Conservation (phyloP, 345 rosid genomes). For the Arabis alpina region DNA sequence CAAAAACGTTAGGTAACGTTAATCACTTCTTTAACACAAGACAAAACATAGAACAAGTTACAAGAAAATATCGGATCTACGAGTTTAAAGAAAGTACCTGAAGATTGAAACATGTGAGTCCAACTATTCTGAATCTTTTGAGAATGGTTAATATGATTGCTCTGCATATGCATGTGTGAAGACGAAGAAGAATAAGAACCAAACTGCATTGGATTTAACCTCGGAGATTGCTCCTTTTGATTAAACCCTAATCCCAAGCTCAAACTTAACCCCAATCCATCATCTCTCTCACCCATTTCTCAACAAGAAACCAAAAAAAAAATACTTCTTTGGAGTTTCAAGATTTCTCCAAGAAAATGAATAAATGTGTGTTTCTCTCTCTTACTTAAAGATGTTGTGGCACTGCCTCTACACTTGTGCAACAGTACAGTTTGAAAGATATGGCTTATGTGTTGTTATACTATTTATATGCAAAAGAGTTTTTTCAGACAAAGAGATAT, state of each 20-base stretch:
- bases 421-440: slow-evolving; percentile 52
- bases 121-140: slow-evolving; percentile 45
- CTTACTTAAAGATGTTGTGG: slow-evolving; percentile 32
- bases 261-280: slow-evolving; percentile 65
- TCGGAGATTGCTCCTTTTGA: slow-evolving; percentile 45
- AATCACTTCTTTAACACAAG: not conserved
- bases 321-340: slow-evolving; percentile 4
- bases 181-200: slow-evolving; percentile 42
- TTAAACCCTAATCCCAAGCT: slow-evolving; percentile 45
- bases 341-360: slow-evolving; percentile 34
- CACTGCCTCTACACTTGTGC: slow-evolving; percentile 44
- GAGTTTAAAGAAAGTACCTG: slow-evolving; percentile 45
- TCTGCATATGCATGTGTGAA: slow-evolving; percentile 42
- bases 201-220: slow-evolving; percentile 50
- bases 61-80: slow-evolving; percentile 7
- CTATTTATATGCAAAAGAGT: slow-evolving; percentile 42
- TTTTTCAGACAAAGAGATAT: slow-evolving; percentile 51
- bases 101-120: slow-evolving; percentile 59
- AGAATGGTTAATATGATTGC: slow-evolving; percentile 12
- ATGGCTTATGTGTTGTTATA: slow-evolving; percentile 43
- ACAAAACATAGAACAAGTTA: not conserved
- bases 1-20: not conserved
- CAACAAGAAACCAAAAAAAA: slow-evolving; percentile 12
- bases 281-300: slow-evolving; percentile 63
- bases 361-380: slow-evolving; percentile 44